phyloP scores from a whole-genome alignment of 768 basidiomycete genomes.

The Strobilomyces echinocephalus region DNA sequence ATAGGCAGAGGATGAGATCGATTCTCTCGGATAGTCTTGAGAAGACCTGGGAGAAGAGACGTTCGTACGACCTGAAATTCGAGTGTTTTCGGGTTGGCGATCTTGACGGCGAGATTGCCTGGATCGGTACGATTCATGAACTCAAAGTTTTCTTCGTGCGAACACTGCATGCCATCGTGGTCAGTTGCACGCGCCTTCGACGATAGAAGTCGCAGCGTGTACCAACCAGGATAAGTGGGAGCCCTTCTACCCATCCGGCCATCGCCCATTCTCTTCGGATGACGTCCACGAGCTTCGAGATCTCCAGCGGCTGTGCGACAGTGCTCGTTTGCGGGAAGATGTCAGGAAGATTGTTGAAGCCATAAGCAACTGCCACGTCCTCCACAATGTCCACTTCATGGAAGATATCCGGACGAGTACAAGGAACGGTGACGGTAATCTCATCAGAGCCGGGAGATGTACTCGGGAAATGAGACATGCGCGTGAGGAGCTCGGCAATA shows the following conservation, averaged over 20 bases:
- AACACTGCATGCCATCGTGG: constrained; percentile 57
- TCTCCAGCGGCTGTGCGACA: constrained; percentile 84
- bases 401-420: constrained; percentile 97
- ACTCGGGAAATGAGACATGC: constrained; percentile 73
- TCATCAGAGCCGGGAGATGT: constrained; percentile 51
- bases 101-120: constrained; percentile 75
- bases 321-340: constrained; percentile 92
- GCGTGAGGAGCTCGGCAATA: constrained; percentile 66
- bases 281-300: constrained; percentile 87
- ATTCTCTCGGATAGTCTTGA: constrained; percentile 97
- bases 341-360: constrained; percentile 93
- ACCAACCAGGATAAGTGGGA: constrained; percentile 96
- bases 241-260: constrained; percentile 93
- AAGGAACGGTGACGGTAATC: constrained; percentile 73
- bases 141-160: constrained; percentile 96
- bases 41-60: constrained; percentile 88
- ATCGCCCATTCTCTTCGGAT: constrained; percentile 88
- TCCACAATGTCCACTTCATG: constrained; percentile 99
- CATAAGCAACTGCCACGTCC: constrained; percentile 95
- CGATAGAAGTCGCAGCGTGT: constrained; percentile 9
- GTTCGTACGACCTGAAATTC: constrained; percentile 99
- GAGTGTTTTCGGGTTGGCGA: constrained; percentile 95
- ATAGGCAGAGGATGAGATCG: constrained; percentile 88
- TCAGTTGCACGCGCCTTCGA: constrained; percentile 3
- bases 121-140: constrained; percentile 87